Base-by-base conservation (phyloP, 2,329 filamentous ascomycete species). In the Ceratocystis destructans region DNA sequence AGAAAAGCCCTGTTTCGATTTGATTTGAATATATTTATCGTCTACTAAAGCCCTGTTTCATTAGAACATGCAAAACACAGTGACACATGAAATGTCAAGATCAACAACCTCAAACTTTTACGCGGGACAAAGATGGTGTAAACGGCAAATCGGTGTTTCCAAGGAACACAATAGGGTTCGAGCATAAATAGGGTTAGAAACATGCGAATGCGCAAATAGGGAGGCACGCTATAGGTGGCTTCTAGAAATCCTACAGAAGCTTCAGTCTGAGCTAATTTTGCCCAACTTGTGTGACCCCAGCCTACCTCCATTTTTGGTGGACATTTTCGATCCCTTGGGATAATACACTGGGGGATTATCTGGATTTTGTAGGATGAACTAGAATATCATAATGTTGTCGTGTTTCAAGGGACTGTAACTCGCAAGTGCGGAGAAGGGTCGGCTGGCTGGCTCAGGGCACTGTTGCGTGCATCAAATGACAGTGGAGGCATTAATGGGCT, bases 401-500 rank as follows among this genome's bases (percentile, higher is more conserved):
- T 57, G 53, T 57, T 57, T 57, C 53, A 57, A 57, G 53, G 53
- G 53, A 25, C 53, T 17, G 25, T 17, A 57, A 6, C 31, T 17
- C 17, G 12, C 53, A 57, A 33, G 53, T 31, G 53, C 10, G 22
- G 53, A 31, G 31, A 15, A 57, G 53, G 15, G 10, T 28, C 1
- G 25, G 12, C 12, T 25, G 25, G 12, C 12, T 25, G 15, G 53
- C 22, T 17, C 31, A 57, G 25, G n/a, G 22, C 8, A 48, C 46
- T n/a, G 28, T 7, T 15, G 15, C 33, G 15, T 5, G 8, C 22
- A 12, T 25, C 50, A 55, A 57, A 57, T 57, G 25, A 31, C 28
- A 57, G 53, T 57, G 53, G 53, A 57, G 53, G 53, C 53, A 57
- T 57, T 57, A 33, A 57, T 57, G 53, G 31, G 22, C n/a, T 28